phyloP scores from a whole-genome alignment of 371 early-diverging fungal species.

The Capillidium heterosporum region DNA sequence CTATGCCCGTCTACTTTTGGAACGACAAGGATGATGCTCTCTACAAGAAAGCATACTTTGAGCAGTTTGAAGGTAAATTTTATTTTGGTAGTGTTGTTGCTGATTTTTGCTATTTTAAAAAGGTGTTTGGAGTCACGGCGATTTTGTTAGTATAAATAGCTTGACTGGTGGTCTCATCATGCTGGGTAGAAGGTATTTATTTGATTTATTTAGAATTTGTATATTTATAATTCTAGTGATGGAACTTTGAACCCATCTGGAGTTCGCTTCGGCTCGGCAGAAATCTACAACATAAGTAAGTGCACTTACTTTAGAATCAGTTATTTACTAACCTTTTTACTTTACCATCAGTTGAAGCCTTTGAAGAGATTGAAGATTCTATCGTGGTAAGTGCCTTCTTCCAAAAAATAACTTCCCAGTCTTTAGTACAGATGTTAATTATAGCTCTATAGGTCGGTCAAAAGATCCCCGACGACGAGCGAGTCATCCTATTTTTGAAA shows the following conservation, averaged over 20 bases:
- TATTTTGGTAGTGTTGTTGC: background rate
- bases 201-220: background rate
- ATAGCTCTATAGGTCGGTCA: slow-evolving; percentile 61
- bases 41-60: slow-evolving; percentile 82
- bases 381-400: slow-evolving; percentile 16
- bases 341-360: slow-evolving; percentile 27
- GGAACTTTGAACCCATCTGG: slow-evolving; percentile 93
- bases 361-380: slow-evolving; percentile 48
- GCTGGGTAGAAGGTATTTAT: slow-evolving; percentile 58
- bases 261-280: slow-evolving; percentile 88
- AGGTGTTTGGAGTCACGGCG: slow-evolving; percentile 87
- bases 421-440: background rate
- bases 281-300: slow-evolving; percentile 67
- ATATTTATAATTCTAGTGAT: slow-evolving; percentile 29
- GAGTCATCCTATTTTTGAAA: slow-evolving; percentile 79
- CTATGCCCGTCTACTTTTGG: slow-evolving; percentile 92
- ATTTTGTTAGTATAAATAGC: slow-evolving; percentile 71
- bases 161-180: slow-evolving; percentile 84
- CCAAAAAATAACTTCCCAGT: slow-evolving; percentile 12
- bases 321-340: background rate
- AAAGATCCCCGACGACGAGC: slow-evolving; percentile 61
- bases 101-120: background rate
- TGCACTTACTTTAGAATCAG: background rate
- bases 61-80: slow-evolving; percentile 31
- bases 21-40: slow-evolving; percentile 50